A percentile compares a stretch with the other conserved stretches of the same genome.
These are phyloP conservation scores for Kodamaea anthophila DNA, from an alignment of 1,139 yeast species.

Conservation along the genomic window DNA sequence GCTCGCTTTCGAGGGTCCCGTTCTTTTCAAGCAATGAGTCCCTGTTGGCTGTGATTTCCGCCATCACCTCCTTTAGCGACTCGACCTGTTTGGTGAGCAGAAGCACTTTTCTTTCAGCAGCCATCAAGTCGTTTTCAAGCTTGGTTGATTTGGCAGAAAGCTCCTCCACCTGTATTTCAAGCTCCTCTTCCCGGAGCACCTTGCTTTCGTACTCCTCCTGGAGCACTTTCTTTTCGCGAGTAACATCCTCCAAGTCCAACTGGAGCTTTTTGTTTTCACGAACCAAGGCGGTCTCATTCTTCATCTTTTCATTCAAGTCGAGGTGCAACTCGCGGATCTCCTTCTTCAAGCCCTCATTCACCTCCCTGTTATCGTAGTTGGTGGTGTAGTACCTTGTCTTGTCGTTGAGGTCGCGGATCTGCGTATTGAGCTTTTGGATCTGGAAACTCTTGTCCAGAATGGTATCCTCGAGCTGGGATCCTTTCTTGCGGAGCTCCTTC, in stretches of 20 bases:
- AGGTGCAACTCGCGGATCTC: conserved; percentile 56
- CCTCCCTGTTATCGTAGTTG: conserved; percentile 39
- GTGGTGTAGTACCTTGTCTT: conserved; percentile 51
- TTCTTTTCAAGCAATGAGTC: conserved; percentile 44
- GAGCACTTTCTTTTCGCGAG: conserved; percentile 40
- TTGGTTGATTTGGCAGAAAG: conserved; percentile 43
- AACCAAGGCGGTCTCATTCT: conserved; percentile 58
- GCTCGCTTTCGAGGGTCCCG: conserved; percentile 39
- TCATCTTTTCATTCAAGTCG: conserved; percentile 52
- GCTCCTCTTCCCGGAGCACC: conserved; percentile 45
- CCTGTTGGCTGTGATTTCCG: conserved; percentile 45
- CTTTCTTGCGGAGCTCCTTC: conserved; percentile 50
- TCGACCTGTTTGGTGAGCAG: conserved; percentile 46
- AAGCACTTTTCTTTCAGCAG: conserved; percentile 40
- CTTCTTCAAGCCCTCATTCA: conserved; percentile 41
- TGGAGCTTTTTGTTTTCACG: conserved; percentile 59
- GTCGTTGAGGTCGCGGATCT: conserved; percentile 36
- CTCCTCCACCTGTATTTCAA: conserved; percentile 38
- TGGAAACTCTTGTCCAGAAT: conserved; percentile 56
- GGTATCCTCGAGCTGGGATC: conserved; percentile 50
- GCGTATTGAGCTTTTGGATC: conserved; percentile 44
- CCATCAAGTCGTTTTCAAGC: conserved; percentile 39
- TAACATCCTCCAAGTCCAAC: conserved; percentile 55
- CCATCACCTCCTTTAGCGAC: conserved; percentile 47
- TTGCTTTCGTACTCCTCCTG: conserved; percentile 49